phyloP scores from a whole-genome alignment of 2,329 filamentous ascomycete species.

The Diplodia scrobiculata region DNA sequence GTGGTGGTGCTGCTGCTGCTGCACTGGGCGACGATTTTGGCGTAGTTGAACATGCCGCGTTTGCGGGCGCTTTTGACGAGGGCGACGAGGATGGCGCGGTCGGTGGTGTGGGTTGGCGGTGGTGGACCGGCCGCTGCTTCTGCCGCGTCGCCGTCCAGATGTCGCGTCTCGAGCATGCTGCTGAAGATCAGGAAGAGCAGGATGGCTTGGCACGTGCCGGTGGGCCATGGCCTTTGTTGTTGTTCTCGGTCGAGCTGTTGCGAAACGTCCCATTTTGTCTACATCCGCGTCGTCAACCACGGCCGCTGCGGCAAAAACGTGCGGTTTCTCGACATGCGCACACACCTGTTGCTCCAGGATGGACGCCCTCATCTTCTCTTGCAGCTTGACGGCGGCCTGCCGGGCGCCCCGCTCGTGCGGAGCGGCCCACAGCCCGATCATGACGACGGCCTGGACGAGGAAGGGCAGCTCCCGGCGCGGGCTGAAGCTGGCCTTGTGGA shows the following conservation, averaged over 20 bases:
- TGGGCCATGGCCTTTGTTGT: background rate
- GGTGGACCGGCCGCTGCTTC: no score
- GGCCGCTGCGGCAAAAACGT: no score
- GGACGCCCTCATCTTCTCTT: background rate
- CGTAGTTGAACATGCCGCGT: slow-evolving; percentile 1
- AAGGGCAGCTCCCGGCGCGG: background rate
- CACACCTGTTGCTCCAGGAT: background rate
- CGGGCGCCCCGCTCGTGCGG: background rate
- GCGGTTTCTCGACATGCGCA: no score
- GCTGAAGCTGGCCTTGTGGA: slow-evolving; percentile 6
- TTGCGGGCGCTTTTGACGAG: background rate
- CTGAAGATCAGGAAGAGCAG: background rate
- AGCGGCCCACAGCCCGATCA: slow-evolving; percentile 5
- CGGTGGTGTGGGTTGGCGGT: background rate
- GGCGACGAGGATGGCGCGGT: background rate
- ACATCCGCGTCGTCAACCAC: no score
- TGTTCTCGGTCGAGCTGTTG: background rate
- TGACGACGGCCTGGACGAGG: slow-evolving; percentile 5
- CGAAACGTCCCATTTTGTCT: background rate
- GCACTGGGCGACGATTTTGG: background rate
- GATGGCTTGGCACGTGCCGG: background rate
- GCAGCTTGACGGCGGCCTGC: background rate
- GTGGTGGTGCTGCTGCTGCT: no score
- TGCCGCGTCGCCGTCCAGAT: no score
- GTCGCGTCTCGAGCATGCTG: background rate